Evolutionary conservation across 2,329 filamentous ascomycete species (phyloP), one percentile per base, ranked within the genome.

Genomic region (Scedosporium dehoogii): DNA sequence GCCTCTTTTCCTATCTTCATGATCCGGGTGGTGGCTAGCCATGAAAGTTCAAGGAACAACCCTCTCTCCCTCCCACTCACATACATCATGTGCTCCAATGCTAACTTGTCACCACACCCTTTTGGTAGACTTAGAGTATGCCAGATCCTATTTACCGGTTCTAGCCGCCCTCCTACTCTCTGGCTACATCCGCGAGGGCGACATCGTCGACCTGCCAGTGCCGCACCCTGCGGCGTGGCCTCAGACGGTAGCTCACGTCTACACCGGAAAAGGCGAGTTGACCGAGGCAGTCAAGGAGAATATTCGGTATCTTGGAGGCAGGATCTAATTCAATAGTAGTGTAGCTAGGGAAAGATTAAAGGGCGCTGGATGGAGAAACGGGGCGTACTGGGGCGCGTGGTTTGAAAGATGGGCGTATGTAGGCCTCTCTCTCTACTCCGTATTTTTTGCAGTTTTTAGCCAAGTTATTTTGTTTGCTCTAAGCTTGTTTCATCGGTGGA

Each of bases 171-270:
- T 86, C 57, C 79, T 87, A 66, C 73, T 81, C 41, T 85, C 81
- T 0, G 77, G 80, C 4, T 75, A 81, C 66, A 75, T 86, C 23
- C 71, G 72, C 14, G 74, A 75, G 25, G 79, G 81, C 29, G 84
- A 86, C 66, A 73, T 74, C 1, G 74, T 87, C 60, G 82, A 86
- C 65, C 72, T 87, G 9, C 83, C 84, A 0, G 66, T 87, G 62
- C 84, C 84, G 1, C 75, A 80, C 63, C 83, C 84, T 1, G 77
- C 79, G 59, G 79, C 74, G 6, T 87, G 84, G 84, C 68, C 70
- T 2, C 77, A 81, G 61, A 85, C 83, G 0, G 73, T 84, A n/a
- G 72, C 74, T 3, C 81, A 82, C 66, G 74, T 83, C 27, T 86
- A 85, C 68, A 83, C 79, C 0, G 80, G 80, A 42, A 72, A 77